phyloP scores from a whole-genome alignment of 495 filamentous ascomycete species.

The Penicillium subrubescens region DNA sequence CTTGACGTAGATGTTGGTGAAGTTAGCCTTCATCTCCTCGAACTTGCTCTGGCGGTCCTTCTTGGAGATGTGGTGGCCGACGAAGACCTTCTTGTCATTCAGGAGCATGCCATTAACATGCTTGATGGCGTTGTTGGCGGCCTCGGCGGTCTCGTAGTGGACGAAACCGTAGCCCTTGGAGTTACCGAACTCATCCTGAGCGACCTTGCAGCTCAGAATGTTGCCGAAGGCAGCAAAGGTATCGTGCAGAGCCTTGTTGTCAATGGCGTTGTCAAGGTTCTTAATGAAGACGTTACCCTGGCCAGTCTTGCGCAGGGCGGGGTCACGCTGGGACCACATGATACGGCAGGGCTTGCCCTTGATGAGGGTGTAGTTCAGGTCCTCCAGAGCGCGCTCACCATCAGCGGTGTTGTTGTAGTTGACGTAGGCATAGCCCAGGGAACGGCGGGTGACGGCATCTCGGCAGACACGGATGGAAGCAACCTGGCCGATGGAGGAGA shows the following conservation, averaged over 20 bases:
- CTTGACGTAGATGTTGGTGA: slow-evolving; percentile 99
- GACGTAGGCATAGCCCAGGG: slow-evolving; percentile 98
- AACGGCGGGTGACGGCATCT: slow-evolving; percentile 97
- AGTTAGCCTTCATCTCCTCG: slow-evolving; percentile 99
- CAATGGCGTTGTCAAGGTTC: slow-evolving; percentile 96
- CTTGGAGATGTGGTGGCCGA: slow-evolving; percentile 99
- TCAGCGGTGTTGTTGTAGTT: slow-evolving; percentile 99
- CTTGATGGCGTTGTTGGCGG: slow-evolving; percentile 95
- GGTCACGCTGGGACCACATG: slow-evolving; percentile 99
- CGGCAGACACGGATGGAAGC: slow-evolving; percentile 99
- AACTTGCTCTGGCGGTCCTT: slow-evolving; percentile 99
- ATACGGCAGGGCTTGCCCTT: slow-evolving; percentile 99
- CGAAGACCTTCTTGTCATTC: slow-evolving; percentile 99
- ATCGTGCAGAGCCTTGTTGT: slow-evolving; percentile 99
- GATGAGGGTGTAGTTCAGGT: slow-evolving; percentile 99
- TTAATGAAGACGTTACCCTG: slow-evolving; percentile 99
- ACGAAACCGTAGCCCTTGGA: slow-evolving; percentile 99
- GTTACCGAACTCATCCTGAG: slow-evolving; percentile 91
- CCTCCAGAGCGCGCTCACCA: slow-evolving; percentile 96
- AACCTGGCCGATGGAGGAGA: slow-evolving; percentile 98
- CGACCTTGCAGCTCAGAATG: slow-evolving; percentile 99
- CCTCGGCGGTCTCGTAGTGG: slow-evolving; percentile 99
- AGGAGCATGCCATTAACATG: slow-evolving; percentile 99
- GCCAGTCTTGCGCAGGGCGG: slow-evolving; percentile 97
- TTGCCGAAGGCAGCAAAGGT: slow-evolving; percentile 99